Base-by-base conservation (phyloP, 2,329 filamentous ascomycete genomes). In the Colletotrichum simmondsii region DNA sequence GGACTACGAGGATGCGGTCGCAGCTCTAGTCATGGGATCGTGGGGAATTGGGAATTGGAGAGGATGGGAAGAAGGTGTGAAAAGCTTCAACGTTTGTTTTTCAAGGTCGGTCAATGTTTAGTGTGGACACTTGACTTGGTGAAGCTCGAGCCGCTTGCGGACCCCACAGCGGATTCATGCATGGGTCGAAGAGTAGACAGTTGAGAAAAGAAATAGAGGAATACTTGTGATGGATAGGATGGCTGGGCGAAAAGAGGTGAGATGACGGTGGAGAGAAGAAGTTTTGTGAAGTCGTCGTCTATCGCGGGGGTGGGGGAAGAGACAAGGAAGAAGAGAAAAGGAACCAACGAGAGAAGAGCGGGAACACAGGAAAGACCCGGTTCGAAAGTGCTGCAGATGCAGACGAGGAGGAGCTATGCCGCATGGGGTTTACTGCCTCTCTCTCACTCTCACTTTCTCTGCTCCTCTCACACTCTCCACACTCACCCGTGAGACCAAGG, bases 121-220 rank as follows among this genome's bases (percentile, higher is more conserved):
- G 65, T 53, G 69, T 49, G 52, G 53, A 67, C 30, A 32, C 30
- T 65, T 57, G 71, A 70, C 30, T 73, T 70, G 42, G 70, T 59
- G 66, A 71, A 65, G 66, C 71, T 65, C 56, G 71, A 73, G 66
- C 71, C 71, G 71, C 71, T 71, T 73, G 26, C 71, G 19, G 71
- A 52, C 66, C 35, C 66, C 54, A 24, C 46, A 52, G 49, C 46
- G 37, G 66, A 53, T 58, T 70, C 35, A 65, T 70, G 71, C 71
- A 56, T 22, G 54, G 30, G 42, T 46, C 2, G 19, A 1, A 2
- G 42, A 46, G 7, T 46, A 46, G 3, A 46, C 7, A 4, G 6
- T 2, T 14, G 24, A 2, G 1, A 57, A 10, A 54, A 30, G 42
- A 52, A 54, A 64, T 72, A 72, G n/a, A 14, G 12, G 4, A 54